These are phyloP conservation scores for Paecilomyces variotii DNA, from an alignment of 2,329 filamentous ascomycete species.

Conservation along the genomic window DNA sequence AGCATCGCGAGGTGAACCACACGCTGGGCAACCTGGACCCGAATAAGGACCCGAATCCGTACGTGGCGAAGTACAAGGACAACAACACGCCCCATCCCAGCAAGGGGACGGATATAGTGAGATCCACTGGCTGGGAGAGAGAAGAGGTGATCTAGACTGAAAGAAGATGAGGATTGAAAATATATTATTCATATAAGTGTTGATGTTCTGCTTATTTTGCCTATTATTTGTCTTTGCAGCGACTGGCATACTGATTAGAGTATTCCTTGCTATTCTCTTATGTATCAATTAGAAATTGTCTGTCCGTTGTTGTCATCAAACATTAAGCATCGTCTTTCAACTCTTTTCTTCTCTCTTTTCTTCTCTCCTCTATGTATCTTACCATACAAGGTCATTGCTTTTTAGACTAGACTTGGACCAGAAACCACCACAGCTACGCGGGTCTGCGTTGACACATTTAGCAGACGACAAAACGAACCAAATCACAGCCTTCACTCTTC, in stretches of 20 bases:
- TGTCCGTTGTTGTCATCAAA: background rate
- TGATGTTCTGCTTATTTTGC: background rate
- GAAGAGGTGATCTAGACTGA: slow-evolving; percentile 58
- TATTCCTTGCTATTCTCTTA: background rate
- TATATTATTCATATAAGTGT: background rate
- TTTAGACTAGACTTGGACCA: no score
- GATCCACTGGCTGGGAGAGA: slow-evolving; percentile 72
- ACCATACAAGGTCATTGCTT: background rate
- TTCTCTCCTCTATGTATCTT: background rate
- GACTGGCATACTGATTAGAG: background rate
- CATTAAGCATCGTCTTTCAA: background rate
- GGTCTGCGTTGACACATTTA: background rate
- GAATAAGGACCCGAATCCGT: slow-evolving; percentile 83
- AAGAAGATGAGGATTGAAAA: background rate
- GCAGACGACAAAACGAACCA: background rate
- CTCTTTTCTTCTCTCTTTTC: background rate
- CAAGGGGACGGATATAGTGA: slow-evolving; percentile 57
- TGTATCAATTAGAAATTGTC: background rate
- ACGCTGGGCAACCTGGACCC: slow-evolving; percentile 84
- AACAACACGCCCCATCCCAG: slow-evolving; percentile 58
- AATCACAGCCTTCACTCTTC: no score
- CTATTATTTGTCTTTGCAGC: background rate
- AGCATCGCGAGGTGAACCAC: slow-evolving; percentile 92
- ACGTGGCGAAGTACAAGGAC: slow-evolving; percentile 74
- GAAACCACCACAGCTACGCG: no score